A percentile compares a stretch with the other conserved stretches of the same genome.
phyloP scores from a whole-genome alignment of 495 filamentous ascomycete genomes.

The Glarea lozoyensis region DNA sequence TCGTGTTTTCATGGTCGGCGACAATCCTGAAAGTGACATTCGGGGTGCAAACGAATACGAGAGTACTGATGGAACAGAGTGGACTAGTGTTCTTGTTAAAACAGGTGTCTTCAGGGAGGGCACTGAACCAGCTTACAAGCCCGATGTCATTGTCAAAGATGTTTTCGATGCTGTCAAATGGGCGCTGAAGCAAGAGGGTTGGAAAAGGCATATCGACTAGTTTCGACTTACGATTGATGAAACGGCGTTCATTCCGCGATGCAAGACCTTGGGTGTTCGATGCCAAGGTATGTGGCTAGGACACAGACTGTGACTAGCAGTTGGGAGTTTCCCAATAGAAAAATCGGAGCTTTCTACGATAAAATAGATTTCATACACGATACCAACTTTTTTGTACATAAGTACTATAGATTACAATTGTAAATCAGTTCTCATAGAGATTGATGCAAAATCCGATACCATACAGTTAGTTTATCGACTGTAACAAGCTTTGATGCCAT shows the following conservation, averaged over 20 bases:
- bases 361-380: too few species aligned
- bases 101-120: slow-evolving; percentile 66
- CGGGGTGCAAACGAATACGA: slow-evolving; percentile 72
- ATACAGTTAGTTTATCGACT: too few species aligned
- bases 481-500: too few species aligned
- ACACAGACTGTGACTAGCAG: too few species aligned
- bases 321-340: too few species aligned
- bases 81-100: slow-evolving; percentile 72
- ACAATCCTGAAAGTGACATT: slow-evolving; percentile 92
- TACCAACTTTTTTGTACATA: too few species aligned
- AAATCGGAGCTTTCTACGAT: too few species aligned
- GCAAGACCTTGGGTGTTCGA: too few species aligned
- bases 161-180: slow-evolving; percentile 31
- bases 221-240: neutral
- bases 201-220: neutral
- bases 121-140: slow-evolving; percentile 20
- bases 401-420: too few species aligned
- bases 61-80: slow-evolving; percentile 57
- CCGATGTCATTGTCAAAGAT: slow-evolving; percentile 22
- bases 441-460: too few species aligned
- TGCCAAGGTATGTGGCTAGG: too few species aligned
- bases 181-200: slow-evolving; percentile 24
- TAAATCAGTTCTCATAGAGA: too few species aligned
- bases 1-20: slow-evolving; percentile 93
- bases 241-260: neutral